These are phyloP conservation scores for Rubus idaeus DNA, from an alignment of 306 rosid genomes.

Conservation along the genomic window DNA sequence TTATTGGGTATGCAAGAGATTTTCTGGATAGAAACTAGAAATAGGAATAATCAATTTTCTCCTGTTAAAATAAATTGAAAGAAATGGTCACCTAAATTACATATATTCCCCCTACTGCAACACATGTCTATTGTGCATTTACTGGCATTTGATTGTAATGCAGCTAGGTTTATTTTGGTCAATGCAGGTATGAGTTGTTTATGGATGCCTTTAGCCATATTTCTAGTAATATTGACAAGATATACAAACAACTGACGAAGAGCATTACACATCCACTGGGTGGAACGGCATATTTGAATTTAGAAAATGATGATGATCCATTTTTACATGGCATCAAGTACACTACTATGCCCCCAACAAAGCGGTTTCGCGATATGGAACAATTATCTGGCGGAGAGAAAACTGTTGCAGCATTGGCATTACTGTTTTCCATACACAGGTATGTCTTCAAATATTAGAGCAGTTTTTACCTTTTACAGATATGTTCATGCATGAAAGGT, in stretches of 20 bases:
- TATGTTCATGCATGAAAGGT: too few species aligned
- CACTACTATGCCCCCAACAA: conserved; percentile 99
- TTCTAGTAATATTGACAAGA: conserved; percentile 75
- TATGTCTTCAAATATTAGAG: conserved; percentile 19
- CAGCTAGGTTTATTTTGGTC: conserved; percentile 31
- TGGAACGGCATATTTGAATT: conserved; percentile 87
- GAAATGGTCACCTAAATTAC: neutral
- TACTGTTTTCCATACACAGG: conserved; percentile 97
- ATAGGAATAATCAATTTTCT: neutral
- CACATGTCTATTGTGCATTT: neutral
- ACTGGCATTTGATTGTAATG: conserved; percentile 6
- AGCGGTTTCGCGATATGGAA: conserved; percentile 99
- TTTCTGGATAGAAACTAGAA: conserved; percentile 8
- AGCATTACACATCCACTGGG: conserved; percentile 92
- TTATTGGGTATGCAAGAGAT: neutral
- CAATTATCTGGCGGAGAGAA: conserved; percentile 97
- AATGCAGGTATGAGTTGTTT: conserved; percentile 73
- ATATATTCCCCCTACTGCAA: neutral
- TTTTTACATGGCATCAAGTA: conserved; percentile 92
- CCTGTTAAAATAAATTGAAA: neutral
- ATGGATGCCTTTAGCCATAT: conserved; percentile 94
- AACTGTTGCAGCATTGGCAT: conserved; percentile 96
- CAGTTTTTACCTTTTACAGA: neutral
- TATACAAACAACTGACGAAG: conserved; percentile 90
- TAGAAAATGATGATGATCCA: conserved; percentile 98